Base-by-base conservation (phyloP, 2,329 filamentous ascomycete genomes). In the Diaporthe aspalathi region DNA sequence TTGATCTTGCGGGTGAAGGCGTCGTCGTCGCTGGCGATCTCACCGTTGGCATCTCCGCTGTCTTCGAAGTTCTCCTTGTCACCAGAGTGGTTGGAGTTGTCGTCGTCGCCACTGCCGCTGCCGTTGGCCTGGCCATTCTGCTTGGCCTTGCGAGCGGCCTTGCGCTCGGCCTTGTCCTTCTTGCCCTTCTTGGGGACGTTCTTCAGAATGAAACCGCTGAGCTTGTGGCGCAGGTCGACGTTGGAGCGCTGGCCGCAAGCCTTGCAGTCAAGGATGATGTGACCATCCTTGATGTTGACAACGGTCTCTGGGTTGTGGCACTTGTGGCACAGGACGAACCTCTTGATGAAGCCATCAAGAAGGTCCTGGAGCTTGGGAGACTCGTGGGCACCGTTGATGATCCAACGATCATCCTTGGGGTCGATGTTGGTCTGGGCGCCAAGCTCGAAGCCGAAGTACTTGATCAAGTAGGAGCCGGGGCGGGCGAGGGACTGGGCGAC, bases 291-390 rank as follows among this genome's bases (percentile, higher is more conserved):
- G 88, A 98, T 94, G 80, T 93, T 90, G 80, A 98, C 92, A 76
- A 97, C 95, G 76, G 96, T 99, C 88, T 99, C 96, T 45, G 96
- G 96, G 83, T 99, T 99, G 91, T 97, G 97, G 92, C 96, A 99
- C 83, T 97, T 95, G 87, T 97, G 97, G 93, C 96, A 99, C 75
- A 99, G 94, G 79, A 99, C 96, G 77, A 98, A 99, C 86, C 94
- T 97, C 87, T 92, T 89, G 86, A 99, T 99, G 89, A 99, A 99
- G 78, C 95, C 95, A 82, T 98, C 95, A 62, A 99, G 93, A 78
- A 98, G 95, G 82, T 98, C 96, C 87, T 99, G 96, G 62, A 99
- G 92, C 88, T 98, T 98, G 83, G 88, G 86, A 74, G 95, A 91
- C 77, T 99, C 96, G 82, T 99, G 96, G 76, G 95, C 94, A 81